Base-by-base conservation (phyloP, 2,329 filamentous ascomycete genomes). In the Stenocarpella maydis region DNA sequence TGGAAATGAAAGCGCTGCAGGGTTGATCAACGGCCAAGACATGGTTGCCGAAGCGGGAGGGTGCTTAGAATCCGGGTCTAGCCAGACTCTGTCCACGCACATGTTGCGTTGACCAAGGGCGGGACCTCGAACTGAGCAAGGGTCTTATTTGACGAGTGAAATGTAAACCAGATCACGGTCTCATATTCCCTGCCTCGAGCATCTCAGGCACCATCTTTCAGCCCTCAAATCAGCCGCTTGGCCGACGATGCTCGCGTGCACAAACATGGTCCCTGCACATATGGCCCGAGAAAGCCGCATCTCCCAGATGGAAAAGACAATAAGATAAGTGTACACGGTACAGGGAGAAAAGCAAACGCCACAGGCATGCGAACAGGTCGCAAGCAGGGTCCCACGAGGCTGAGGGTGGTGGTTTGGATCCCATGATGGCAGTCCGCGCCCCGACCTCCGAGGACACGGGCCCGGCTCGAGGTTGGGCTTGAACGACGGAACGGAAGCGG, bases 31-130 rank as follows among this genome's bases (percentile, higher is more conserved):
- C 41, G 28, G 55, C 55, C 41, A 34, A 61, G 41, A 31, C 26
- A 21, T 24, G n/a, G 41, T 61, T n/a, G 58, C 58, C 58, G 58
- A 47, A 49, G 58, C 41, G 58, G 58, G 41, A 61, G 55, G 17
- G 55, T 45, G 55, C 55, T 45, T 31, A 12, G 10, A 15, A 49
- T 37, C 41, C 41, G 24, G 26, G 43, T 61, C 58, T 34, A 19
- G 26, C 41, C 26, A 34, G 41, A 41, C 58, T 15, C 43, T 19
- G 21, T 21, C 58, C 58, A 43, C 58, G 37, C 58, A 34, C 43
- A 9, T n/a, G 41, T 4, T 34, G 41, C 26, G 41, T 34, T 47
- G 17, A 28, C 55, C 55, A 21, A 21, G 26, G 55, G 8, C 12
- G 19, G n/a, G 28, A 14, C 28, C 43, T 37, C 21, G 28, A 47